Evolutionary conservation across 2,329 filamentous ascomycete species (phyloP).

Genomic region (Colletotrichum salicis): DNA sequence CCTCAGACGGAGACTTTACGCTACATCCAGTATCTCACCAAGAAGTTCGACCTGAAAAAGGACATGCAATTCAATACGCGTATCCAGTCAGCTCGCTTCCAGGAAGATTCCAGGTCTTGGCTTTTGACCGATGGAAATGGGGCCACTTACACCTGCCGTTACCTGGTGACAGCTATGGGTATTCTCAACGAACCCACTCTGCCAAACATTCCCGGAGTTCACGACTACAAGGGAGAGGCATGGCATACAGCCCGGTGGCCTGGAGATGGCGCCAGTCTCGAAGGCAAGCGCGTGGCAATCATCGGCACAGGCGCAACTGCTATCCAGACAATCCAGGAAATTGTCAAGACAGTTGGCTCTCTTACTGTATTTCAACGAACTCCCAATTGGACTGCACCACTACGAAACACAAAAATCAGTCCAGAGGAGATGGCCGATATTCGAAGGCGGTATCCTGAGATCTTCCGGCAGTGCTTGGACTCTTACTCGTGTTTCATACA

Average conservation of each 20-base stretch:
- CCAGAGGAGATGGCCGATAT: slow-evolving; percentile 25
- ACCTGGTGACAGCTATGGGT: slow-evolving; percentile 48
- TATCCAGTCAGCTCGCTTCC: slow-evolving; percentile 44
- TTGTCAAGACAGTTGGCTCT: slow-evolving; percentile 59
- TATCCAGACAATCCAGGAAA: slow-evolving; percentile 55
- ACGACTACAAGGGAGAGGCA: slow-evolving; percentile 51
- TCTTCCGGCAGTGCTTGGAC: slow-evolving; percentile 36
- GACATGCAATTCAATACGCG: slow-evolving; percentile 46
- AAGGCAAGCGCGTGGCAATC: slow-evolving; percentile 57
- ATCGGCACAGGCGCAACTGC: slow-evolving; percentile 62
- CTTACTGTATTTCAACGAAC: slow-evolving; percentile 67
- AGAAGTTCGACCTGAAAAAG: slow-evolving; percentile 47
- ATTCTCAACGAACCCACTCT: slow-evolving; percentile 52
- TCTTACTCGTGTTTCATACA: slow-evolving; percentile 45
- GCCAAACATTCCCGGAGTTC: slow-evolving; percentile 52
- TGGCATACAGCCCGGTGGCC: slow-evolving; percentile 60
- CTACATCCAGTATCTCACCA: slow-evolving; percentile 51
- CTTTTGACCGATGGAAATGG: slow-evolving; percentile 42
- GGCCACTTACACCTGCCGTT: slow-evolving; percentile 39
- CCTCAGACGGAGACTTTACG: slow-evolving; percentile 48
- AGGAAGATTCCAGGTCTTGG: slow-evolving; percentile 40
- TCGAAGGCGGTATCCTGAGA: slow-evolving; percentile 15
- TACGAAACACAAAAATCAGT: slow-evolving; percentile 41
- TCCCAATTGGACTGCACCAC: slow-evolving; percentile 48
- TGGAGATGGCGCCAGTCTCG: slow-evolving; percentile 54